Evolutionary conservation across 371 early-diverging fungal species (phyloP), one percentile per base, ranked within the genome.

Genomic region (Circinella minor): DNA sequence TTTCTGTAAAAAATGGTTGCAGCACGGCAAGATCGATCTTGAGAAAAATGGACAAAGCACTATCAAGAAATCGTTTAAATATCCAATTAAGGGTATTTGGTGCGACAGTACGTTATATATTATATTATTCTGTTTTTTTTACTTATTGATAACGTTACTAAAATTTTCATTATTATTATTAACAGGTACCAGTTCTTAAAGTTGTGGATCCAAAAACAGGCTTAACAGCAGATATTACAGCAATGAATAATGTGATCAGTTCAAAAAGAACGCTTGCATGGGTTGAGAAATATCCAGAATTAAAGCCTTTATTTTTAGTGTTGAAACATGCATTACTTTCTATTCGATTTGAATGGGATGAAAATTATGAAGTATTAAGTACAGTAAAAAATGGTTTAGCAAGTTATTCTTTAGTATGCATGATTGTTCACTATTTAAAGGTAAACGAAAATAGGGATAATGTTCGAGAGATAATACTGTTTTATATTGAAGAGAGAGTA

Each of bases 381-480:
- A 57, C 20, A 57, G 36, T 34, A 6, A 57, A n/a, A 15, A 51
- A 51, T 51, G 57, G 57, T 34, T 34, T 57, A 8, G 20, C 57
- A 27, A 57, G 57, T 14, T 57, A 57, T 34, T 11, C 57, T 14
- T 57, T 57, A 34, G 34, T 57, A 34, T 57, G 57, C 57, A 10
- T 57, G 20, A 57, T 57, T 34, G 14, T n/a, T 34, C 57, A 57
- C 14, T 57, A 57, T 34, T 27, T 57, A 7, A 57, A 57, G 57
- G 57, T 57, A 11, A 43, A 11, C 1, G 1, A 43, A 43, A 43
- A 43, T 1, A 11, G 6, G 43, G 43, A 43, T 3, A 6, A 3
- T 9, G 9, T 11, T 43, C 43, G 27, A 27, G 27, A 27, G 27
- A 27, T 27, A 27, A 27, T 27, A 1, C 27, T 27, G 27, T 27